Conservation (phyloP, 225 moss, liverwort and hornwort species). For the Ulota crispa region DNA sequence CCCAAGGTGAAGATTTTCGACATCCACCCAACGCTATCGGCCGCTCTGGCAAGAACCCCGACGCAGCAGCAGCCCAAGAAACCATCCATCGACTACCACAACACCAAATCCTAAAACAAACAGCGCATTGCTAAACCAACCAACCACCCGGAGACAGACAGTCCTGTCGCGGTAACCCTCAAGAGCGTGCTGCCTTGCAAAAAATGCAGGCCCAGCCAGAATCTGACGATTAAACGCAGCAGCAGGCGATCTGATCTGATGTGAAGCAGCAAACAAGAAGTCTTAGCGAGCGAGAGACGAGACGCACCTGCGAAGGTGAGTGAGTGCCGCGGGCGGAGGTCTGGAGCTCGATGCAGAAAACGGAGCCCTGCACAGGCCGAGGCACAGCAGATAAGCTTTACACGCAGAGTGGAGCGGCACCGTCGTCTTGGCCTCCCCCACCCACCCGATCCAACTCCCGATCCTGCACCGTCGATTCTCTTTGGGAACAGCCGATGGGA, state of each 20-base stretch:
- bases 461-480: too few relatives aligned
- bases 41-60: background rate
- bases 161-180: background rate
- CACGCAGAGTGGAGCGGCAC: too few relatives aligned
- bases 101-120: too few relatives aligned
- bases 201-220: background rate
- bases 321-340: background rate
- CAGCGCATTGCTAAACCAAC: background rate
- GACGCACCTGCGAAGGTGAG: background rate
- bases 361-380: background rate
- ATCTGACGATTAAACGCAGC: background rate
- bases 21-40: background rate
- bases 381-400: background rate
- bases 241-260: background rate
- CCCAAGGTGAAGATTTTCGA: background rate
- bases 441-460: too few relatives aligned
- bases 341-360: background rate
- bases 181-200: background rate
- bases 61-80: background rate
- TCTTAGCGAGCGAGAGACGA: background rate
- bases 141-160: too few relatives aligned
- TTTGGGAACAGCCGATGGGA: too few relatives aligned
- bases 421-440: background rate
- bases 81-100: background rate
- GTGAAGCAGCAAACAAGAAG: background rate